Evolutionary conservation across 805 yeast genomes (phyloP), one percentile per base, ranked within the genome.

Genomic region (Ogataea glucozyma): DNA sequence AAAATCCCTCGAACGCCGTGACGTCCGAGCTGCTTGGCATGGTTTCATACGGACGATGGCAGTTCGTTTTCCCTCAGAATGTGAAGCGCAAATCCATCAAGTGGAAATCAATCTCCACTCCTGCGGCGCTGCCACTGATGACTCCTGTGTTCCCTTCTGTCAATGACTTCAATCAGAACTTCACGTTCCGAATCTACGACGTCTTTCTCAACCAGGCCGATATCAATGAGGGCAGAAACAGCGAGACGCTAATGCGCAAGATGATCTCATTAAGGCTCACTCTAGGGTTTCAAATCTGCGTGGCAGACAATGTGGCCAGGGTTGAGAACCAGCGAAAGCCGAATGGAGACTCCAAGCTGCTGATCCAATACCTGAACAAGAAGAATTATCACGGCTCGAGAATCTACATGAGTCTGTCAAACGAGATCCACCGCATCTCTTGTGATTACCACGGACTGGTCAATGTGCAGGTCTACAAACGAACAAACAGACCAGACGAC

Each of bases 61-160:
- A 82, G 43, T 88, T 85, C 63, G 95, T 89, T 1, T 88, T 88
- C 53, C 96, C 98, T 0, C 75, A 76, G 11, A 76, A 78, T 31
- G 79, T 83, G 12, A 79, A 75, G 40, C 70, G 86, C 41, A 77
- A 78, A 53, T 69, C 82, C 12, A 83, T 90, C 38, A 90, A 90
- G 58, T 93, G 99, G 99, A 78, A 88, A 40, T 90, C 98, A 0
- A 72, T 95, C 40, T 83, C 89, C 11, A 80, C 97, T 0, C 99
- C 99, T 0, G 97, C 98, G 0, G 84, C 95, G 6, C 69, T 93
- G 19, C 99, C 99, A 0, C 69, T 87, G 0, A 81, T 88, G 2
- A 81, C 95, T 0, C 78, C 85, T 2, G 72, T 83, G 8, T 90
- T 90, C 54, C 97, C 98, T 0, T 62, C 83, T 0, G 66, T 72